Evolutionary conservation across 164 flowering plant genomes (phyloP).

Genomic region (Stephania cephalantha): DNA sequence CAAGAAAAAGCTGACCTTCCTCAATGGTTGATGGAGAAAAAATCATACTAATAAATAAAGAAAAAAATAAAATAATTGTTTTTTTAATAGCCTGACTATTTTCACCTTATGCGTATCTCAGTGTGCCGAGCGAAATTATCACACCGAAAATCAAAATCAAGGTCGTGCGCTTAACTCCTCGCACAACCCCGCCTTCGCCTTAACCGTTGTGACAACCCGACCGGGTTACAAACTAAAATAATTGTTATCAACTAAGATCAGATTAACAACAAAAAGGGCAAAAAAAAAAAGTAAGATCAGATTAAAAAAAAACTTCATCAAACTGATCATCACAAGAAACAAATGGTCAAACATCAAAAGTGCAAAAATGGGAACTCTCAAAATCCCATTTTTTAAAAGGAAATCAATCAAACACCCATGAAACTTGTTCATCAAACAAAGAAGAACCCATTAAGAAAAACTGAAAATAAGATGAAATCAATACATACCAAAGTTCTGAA

Average conservation of each 20-base stretch:
- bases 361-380: not conserved
- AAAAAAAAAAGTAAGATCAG: not conserved
- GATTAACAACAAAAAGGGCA: no score
- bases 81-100: no score
- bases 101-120: no score
- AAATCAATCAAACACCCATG: not conserved
- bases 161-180: no score
- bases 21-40: not conserved
- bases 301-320: not conserved
- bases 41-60: not conserved
- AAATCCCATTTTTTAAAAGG: not conserved
- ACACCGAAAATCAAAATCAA: no score
- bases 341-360: not conserved
- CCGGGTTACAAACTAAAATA: not conserved
- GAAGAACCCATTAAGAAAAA: not conserved
- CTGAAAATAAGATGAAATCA: not conserved
- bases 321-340: not conserved
- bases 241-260: not conserved
- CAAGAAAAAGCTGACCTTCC: not conserved
- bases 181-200: no score
- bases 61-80: not conserved
- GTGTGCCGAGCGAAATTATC: no score
- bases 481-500: constrained; percentile 27
- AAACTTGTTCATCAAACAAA: not conserved
- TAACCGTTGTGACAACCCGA: no score